These are phyloP conservation scores for Haplosporangium sp. DNA, from an alignment of 371 early-diverging fungal genomes.

Conservation along the genomic window DNA sequence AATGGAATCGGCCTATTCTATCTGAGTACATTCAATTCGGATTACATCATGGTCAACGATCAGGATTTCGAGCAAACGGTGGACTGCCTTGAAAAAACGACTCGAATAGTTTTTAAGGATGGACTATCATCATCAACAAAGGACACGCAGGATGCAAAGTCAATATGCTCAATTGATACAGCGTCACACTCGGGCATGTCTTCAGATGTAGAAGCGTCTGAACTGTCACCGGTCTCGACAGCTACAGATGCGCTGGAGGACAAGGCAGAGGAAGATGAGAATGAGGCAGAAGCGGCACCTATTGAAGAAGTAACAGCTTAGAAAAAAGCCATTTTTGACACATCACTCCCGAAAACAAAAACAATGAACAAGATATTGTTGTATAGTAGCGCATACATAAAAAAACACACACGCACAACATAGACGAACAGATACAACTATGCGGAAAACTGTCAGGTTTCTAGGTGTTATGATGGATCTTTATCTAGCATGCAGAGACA, in stretches of 20 bases:
- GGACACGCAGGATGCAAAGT: constrained; percentile 10
- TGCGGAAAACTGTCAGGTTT: no score
- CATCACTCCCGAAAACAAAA: background rate
- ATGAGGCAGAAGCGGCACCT: background rate
- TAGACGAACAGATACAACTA: no score
- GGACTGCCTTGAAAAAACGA: background rate
- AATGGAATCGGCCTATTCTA: constrained; percentile 38
- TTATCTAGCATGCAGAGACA: no score
- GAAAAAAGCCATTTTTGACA: background rate
- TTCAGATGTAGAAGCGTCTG: constrained; percentile 21
- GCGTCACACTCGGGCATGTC: constrained; percentile 17
- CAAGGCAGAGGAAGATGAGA: constrained; percentile 7
- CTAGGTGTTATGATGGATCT: no score
- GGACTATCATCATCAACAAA: constrained; percentile 18
- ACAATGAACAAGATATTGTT: background rate
- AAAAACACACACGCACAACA: no score
- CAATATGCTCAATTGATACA: constrained; percentile 34
- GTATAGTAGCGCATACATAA: background rate
- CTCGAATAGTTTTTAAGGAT: background rate
- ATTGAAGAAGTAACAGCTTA: constrained; percentile 2
- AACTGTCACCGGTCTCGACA: constrained; percentile 36
- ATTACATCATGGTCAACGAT: constrained; percentile 51
- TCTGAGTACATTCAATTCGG: constrained; percentile 48
- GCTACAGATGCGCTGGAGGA: constrained; percentile 8
- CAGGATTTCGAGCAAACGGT: constrained; percentile 41